phyloP scores from a whole-genome alignment of 1,139 yeast species.

The Nakaseomyces sp. region DNA sequence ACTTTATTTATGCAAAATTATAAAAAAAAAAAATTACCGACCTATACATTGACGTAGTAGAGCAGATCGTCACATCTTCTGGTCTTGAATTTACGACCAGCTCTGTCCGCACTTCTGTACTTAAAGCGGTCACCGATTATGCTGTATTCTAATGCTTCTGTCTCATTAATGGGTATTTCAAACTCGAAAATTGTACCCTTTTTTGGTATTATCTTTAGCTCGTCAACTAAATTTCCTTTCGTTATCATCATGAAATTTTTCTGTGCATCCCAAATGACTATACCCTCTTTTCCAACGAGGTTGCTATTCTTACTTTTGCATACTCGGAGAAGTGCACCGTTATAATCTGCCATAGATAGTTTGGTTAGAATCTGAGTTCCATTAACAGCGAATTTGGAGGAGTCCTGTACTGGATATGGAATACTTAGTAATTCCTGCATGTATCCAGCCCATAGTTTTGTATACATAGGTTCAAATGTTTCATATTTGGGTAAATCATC shows the following conservation, averaged over 20 bases:
- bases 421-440: conserved; percentile 27
- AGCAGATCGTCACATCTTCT: conserved; percentile 58
- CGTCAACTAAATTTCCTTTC: conserved; percentile 44
- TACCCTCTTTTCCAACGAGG: conserved; percentile 60
- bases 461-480: conserved; percentile 24
- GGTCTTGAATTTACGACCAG: conserved; percentile 78
- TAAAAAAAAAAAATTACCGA: not conserved
- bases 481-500: conserved; percentile 21
- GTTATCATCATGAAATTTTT: conserved; percentile 60
- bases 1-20: not conserved
- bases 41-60: conserved; percentile 16
- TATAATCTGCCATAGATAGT: conserved; percentile 72
- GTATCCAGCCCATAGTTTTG: conserved; percentile 28
- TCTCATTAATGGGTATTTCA: conserved; percentile 37
- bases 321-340: conserved; percentile 65
- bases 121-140: conserved; percentile 75
- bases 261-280: conserved; percentile 82
- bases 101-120: conserved; percentile 69
- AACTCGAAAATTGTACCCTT: conserved; percentile 51
- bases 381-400: conserved; percentile 18
- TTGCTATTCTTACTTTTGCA: conserved; percentile 48
- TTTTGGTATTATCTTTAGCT: conserved; percentile 50
- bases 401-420: conserved; percentile 12
- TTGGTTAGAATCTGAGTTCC: conserved; percentile 38
- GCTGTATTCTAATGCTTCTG: conserved; percentile 44